phyloP scores from a whole-genome alignment of 2,329 filamentous ascomycete genomes.

The Cercospora sp. region DNA sequence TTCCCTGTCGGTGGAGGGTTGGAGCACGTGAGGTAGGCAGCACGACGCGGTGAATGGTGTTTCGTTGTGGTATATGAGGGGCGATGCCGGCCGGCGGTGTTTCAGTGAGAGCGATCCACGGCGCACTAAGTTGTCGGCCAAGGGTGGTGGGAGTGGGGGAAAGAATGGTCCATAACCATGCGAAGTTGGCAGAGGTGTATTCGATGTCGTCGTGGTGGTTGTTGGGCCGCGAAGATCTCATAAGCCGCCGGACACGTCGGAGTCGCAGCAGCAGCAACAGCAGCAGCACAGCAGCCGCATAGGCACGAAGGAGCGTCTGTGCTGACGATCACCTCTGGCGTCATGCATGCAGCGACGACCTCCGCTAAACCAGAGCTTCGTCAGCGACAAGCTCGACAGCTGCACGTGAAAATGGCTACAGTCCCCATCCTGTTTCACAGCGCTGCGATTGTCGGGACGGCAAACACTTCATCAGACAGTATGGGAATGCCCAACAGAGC shows the following conservation, averaged over 20 bases:
- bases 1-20: constrained; percentile 14
- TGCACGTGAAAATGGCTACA: not conserved
- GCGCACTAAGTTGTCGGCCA: not conserved
- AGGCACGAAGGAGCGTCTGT: not conserved
- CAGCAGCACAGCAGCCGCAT: constrained; percentile 4
- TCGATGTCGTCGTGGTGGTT: not conserved
- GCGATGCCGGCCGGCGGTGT: constrained; percentile 10
- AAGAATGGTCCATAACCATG: constrained; percentile 3
- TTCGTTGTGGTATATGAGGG: constrained; percentile 10
- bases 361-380: not conserved
- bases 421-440: not conserved
- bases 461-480: not conserved
- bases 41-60: constrained; percentile 11
- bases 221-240: not conserved
- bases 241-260: not conserved
- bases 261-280: not conserved
- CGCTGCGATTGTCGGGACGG: not conserved
- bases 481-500: not conserved
- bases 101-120: constrained; percentile 8
- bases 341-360: constrained; percentile 7
- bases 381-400: constrained; percentile 1
- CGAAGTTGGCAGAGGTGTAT: not conserved
- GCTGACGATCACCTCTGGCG: constrained; percentile 2
- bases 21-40: constrained; percentile 14
- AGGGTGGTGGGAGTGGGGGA: not conserved